Evolutionary conservation across 2,329 filamentous ascomycete species (phyloP).

Genomic region (Albophoma yamanashiensis): DNA sequence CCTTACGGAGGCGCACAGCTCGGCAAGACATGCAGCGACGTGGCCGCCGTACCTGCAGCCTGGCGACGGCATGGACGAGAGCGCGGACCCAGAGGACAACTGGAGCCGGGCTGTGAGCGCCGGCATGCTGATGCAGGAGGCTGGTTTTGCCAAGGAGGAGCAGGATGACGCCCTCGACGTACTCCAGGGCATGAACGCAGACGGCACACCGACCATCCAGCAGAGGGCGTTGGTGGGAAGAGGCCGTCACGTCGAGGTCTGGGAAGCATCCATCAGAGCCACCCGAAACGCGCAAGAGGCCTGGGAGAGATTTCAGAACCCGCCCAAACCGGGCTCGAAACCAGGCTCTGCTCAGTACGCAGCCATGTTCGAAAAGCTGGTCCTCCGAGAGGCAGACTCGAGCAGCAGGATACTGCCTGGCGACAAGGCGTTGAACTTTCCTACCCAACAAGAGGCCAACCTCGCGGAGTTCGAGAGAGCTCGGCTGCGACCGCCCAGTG

Average conservation of each 20-base stretch:
- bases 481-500: conserved; percentile 47
- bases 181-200: conserved; percentile 39
- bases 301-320: conserved; percentile 39
- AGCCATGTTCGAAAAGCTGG: conserved; percentile 50
- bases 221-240: conserved; percentile 17
- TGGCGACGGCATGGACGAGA: conserved; percentile 50
- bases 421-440: conserved; percentile 42
- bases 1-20: conserved; percentile 34
- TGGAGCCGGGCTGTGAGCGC: conserved; percentile 42
- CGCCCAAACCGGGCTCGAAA: conserved; percentile 18
- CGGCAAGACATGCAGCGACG: conserved; percentile 34
- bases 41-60: conserved; percentile 52
- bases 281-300: conserved; percentile 53
- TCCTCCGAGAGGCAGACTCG: conserved; percentile 18
- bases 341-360: conserved; percentile 38
- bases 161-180: conserved; percentile 39
- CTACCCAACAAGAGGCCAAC: conserved; percentile 29
- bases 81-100: conserved; percentile 37
- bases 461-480: conserved; percentile 55
- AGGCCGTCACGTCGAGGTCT: conserved; percentile 19
- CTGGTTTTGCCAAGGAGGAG: conserved; percentile 38
- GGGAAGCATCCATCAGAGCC: conserved; percentile 46
- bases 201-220: conserved; percentile 47
- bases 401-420: conserved; percentile 37
- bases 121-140: conserved; percentile 42